These are phyloP conservation scores for Paraphaeosphaeria sporulosa DNA, from an alignment of 2,329 filamentous ascomycete species.

Conservation along the genomic window DNA sequence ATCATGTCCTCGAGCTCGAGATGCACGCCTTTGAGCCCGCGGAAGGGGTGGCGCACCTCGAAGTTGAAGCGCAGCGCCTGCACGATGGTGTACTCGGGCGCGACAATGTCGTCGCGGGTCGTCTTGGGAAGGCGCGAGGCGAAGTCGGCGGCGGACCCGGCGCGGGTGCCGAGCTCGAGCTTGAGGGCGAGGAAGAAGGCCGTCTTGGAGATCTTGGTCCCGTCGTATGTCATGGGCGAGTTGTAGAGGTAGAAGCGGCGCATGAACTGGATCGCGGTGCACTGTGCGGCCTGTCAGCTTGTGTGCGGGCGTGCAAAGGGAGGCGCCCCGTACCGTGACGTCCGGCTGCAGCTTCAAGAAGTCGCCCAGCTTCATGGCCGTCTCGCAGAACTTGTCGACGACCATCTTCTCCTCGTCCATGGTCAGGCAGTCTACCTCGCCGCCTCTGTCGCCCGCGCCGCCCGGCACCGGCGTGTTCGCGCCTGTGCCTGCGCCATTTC, in stretches of 20 bases:
- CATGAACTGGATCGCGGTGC: conserved; percentile 87
- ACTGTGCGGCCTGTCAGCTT: conserved; percentile 49
- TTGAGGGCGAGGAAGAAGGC: conserved; percentile 94
- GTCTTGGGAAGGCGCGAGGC: conserved; percentile 55
- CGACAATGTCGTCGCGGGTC: conserved; percentile 81
- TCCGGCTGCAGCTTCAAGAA: conserved; percentile 67
- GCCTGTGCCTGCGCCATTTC: conserved; percentile 48
- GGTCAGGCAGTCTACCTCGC: conserved; percentile 81
- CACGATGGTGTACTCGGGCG: conserved; percentile 90
- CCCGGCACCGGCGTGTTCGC: conserved; percentile 34
- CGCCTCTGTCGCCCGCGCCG: conserved; percentile 54
- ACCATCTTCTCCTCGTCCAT: conserved; percentile 83
- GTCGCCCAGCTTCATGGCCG: conserved; percentile 63
- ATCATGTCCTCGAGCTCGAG: conserved; percentile 79
- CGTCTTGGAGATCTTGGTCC: conserved; percentile 86
- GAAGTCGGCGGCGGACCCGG: conserved; percentile 63
- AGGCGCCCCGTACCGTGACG: conserved; percentile 66
- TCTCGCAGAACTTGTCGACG: conserved; percentile 78
- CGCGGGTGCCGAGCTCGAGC: conserved; percentile 76
- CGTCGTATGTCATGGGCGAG: conserved; percentile 95
- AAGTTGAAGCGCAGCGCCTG: conserved; percentile 94
- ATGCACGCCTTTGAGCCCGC: conserved; percentile 83
- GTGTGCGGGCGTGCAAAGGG: conserved; percentile 41
- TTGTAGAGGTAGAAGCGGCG: conserved; percentile 96
- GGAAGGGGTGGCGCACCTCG: conserved; percentile 89